These are phyloP conservation scores for Haplographium delicatum DNA, from an alignment of 495 filamentous ascomycete genomes.

Conservation along the genomic window DNA sequence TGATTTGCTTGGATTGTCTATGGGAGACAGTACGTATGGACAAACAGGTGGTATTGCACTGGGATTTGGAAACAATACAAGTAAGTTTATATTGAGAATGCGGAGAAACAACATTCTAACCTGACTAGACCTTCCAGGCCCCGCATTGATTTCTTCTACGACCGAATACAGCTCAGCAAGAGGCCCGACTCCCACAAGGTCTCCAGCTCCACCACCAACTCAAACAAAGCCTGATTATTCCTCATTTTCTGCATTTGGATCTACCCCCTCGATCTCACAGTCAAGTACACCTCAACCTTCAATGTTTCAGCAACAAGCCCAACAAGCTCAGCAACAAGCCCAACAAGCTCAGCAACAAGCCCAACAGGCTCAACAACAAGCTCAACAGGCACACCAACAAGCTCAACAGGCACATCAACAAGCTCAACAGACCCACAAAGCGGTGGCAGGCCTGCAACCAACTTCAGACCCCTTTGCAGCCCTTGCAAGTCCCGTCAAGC, in stretches of 20 bases:
- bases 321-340: constrained; percentile 33
- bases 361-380: no score
- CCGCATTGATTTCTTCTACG: constrained; percentile 59
- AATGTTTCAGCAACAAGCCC: constrained; percentile 34
- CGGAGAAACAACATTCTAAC: constrained; percentile 10
- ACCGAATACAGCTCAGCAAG: constrained; percentile 51
- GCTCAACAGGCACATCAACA: no score
- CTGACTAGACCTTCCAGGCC: constrained; percentile 27
- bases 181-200: constrained; percentile 33
- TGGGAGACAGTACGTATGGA: constrained; percentile 51
- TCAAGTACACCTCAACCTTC: constrained; percentile 42
- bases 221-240: constrained; percentile 49
- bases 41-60: constrained; percentile 81
- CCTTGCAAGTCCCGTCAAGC: constrained; percentile 48
- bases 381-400: no score
- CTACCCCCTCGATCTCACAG: constrained; percentile 33
- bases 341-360: constrained; percentile 31
- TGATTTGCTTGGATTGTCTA: constrained; percentile 47
- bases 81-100: constrained; percentile 32
- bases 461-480: constrained; percentile 64
- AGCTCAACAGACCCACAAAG: no score
- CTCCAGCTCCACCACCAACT: constrained; percentile 21
- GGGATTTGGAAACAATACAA: constrained; percentile 66
- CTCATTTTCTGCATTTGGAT: constrained; percentile 52
- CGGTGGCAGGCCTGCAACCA: no score